Conservation (phyloP, 225 moss, liverwort and hornwort species). For the Antitrichia curtipendula region DNA sequence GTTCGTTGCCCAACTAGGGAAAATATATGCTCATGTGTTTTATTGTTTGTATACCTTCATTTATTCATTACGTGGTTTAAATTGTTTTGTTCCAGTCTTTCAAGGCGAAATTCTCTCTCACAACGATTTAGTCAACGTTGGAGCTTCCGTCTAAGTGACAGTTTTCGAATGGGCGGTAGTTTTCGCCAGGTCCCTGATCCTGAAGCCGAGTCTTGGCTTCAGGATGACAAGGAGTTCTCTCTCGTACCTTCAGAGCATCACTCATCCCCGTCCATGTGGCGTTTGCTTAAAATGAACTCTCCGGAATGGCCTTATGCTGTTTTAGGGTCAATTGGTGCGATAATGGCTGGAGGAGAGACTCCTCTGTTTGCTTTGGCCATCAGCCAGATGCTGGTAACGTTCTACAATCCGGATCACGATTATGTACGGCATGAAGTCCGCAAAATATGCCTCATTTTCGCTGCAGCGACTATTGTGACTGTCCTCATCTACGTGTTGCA, state of each 20-base stretch:
- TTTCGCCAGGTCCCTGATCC: constrained; percentile 47
- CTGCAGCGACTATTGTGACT: constrained; percentile 63
- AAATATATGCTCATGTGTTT: not conserved
- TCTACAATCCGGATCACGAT: constrained; percentile 66
- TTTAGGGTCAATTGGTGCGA: constrained; percentile 72
- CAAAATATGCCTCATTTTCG: constrained; percentile 68
- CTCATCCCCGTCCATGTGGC: constrained; percentile 59
- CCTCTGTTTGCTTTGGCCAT: constrained; percentile 89
- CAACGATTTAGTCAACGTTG: constrained; percentile 39
- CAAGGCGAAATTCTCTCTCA: constrained; percentile 26
- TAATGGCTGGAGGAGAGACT: constrained; percentile 76
- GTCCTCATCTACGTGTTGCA: constrained; percentile 79
- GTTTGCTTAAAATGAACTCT: constrained; percentile 74
- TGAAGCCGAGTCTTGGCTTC: constrained; percentile 63
- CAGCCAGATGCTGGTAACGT: constrained; percentile 81
- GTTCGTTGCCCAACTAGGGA: not conserved
- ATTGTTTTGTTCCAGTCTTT: constrained; percentile 10
- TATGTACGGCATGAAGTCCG: constrained; percentile 62
- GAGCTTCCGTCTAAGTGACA: constrained; percentile 36
- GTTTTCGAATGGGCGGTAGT: constrained; percentile 23
- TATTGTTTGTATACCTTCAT: not conserved
- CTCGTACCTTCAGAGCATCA: not conserved
- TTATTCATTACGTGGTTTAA: not conserved
- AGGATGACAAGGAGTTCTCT: constrained; percentile 33
- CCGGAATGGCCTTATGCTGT: constrained; percentile 91